A percentile compares a stretch with the other conserved stretches of the same genome.
These are phyloP conservation scores for Tetrapisispora taiwanensis DNA, from an alignment of 805 yeast genomes.

Conservation along the genomic window DNA sequence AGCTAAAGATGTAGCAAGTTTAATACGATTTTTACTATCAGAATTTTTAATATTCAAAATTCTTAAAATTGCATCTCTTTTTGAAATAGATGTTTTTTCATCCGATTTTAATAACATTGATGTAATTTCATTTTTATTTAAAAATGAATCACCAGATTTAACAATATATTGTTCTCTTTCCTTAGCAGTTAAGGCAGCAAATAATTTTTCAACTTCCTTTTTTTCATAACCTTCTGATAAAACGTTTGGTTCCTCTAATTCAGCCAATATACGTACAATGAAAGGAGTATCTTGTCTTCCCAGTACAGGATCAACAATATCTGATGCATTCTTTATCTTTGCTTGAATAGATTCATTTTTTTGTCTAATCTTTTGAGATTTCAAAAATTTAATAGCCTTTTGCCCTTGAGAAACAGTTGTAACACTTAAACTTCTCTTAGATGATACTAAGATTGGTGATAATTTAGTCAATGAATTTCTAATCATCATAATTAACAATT, in stretches of 20 bases:
- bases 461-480: neutral
- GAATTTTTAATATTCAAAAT: slow-evolving; percentile 69
- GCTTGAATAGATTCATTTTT: slow-evolving; percentile 29
- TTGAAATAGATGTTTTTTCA: slow-evolving; percentile 39
- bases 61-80: slow-evolving; percentile 59
- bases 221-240: slow-evolving; percentile 50
- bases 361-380: slow-evolving; percentile 28
- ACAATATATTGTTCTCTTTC: slow-evolving; percentile 14
- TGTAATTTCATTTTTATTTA: neutral
- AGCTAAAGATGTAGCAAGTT: slow-evolving; percentile 54
- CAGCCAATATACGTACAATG: slow-evolving; percentile 54
- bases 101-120: slow-evolving; percentile 7
- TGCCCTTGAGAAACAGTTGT: slow-evolving; percentile 7
- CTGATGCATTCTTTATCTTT: slow-evolving; percentile 20
- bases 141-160: neutral
- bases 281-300: slow-evolving; percentile 63
- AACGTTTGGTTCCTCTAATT: slow-evolving; percentile 53
- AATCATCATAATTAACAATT: neutral
- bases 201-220: slow-evolving; percentile 60
- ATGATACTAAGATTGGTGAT: neutral
- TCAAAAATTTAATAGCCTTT: slow-evolving; percentile 26
- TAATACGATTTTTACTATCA: slow-evolving; percentile 44
- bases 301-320: slow-evolving; percentile 70
- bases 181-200: slow-evolving; percentile 44
- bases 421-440: neutral